These are phyloP conservation scores for Kalmusia sp. DNA, from an alignment of 2,329 filamentous ascomycete species.

Conservation along the genomic window DNA sequence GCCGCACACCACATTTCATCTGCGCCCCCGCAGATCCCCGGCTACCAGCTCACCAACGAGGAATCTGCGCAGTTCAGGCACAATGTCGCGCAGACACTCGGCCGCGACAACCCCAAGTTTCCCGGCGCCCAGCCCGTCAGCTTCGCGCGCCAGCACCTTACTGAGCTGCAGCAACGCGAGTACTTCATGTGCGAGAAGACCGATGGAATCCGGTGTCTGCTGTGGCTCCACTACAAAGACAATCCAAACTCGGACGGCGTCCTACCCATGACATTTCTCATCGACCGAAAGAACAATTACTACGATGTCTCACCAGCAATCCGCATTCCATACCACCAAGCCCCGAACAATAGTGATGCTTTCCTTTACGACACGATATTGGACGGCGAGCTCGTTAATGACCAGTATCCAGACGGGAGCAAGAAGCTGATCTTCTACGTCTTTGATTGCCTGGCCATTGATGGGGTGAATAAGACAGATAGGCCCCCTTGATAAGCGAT, in stretches of 20 bases:
- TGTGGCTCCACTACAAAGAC: conserved; percentile 80
- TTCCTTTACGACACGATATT: conserved; percentile 85
- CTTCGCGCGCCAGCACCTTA: conserved; percentile 80
- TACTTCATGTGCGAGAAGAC: conserved; percentile 99
- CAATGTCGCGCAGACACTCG: conserved; percentile 79
- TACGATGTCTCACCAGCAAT: conserved; percentile 78
- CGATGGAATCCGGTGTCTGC: conserved; percentile 92
- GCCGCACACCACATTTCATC: conserved; percentile 11
- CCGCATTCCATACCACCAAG: conserved; percentile 78
- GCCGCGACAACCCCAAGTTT: conserved; percentile 71
- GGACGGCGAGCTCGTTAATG: conserved; percentile 92
- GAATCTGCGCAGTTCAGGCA: conserved; percentile 62
- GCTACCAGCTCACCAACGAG: conserved; percentile 29
- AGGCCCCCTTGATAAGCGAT: conserved; percentile 84
- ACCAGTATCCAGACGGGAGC: conserved; percentile 69
- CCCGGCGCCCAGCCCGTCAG: conserved; percentile 95
- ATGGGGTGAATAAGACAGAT: conserved; percentile 76
- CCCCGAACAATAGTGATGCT: conserved; percentile 59
- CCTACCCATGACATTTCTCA: conserved; percentile 76
- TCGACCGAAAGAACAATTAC: conserved; percentile 98
- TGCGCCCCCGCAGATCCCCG: conserved; percentile 45
- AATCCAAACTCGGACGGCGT: conserved; percentile 55
- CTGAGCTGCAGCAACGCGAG: conserved; percentile 82
- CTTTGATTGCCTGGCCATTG: conserved; percentile 89
- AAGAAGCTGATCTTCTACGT: conserved; percentile 82